Conservation (phyloP, 2,329 filamentous ascomycete genomes). For the Macrophomina pseudophaseolina region DNA sequence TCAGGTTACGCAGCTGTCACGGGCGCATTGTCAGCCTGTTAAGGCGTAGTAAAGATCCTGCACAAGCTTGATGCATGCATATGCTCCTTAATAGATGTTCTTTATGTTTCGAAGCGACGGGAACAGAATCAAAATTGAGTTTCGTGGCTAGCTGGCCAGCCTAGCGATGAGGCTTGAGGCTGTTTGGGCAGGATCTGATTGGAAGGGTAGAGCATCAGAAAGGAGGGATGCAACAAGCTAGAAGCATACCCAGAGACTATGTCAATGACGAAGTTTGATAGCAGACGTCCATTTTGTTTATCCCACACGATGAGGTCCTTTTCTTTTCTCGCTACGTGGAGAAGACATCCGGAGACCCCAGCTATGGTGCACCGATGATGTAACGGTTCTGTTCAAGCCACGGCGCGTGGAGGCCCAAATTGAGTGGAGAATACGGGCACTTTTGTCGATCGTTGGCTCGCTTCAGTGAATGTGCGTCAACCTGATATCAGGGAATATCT, state of each 20-base stretch:
- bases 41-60: background rate
- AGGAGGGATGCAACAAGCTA: background rate
- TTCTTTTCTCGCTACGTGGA: background rate
- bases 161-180: conserved; percentile 6
- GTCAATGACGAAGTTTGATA: too few relatives aligned
- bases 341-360: background rate
- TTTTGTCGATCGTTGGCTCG: background rate
- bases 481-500: background rate
- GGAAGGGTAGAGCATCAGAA: background rate
- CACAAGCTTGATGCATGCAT: background rate
- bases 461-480: background rate
- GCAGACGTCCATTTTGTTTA: background rate
- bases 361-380: background rate
- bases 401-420: background rate
- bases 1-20: background rate
- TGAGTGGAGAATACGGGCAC: background rate
- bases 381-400: conserved; percentile 18
- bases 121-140: background rate
- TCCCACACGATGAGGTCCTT: background rate
- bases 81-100: background rate
- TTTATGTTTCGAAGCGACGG: background rate
- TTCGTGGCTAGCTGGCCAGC: background rate
- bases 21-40: background rate
- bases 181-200: background rate
- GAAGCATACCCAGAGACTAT: too few relatives aligned